Conservation (phyloP, 1,139 yeast species). For the Candida gigantensis region DNA sequence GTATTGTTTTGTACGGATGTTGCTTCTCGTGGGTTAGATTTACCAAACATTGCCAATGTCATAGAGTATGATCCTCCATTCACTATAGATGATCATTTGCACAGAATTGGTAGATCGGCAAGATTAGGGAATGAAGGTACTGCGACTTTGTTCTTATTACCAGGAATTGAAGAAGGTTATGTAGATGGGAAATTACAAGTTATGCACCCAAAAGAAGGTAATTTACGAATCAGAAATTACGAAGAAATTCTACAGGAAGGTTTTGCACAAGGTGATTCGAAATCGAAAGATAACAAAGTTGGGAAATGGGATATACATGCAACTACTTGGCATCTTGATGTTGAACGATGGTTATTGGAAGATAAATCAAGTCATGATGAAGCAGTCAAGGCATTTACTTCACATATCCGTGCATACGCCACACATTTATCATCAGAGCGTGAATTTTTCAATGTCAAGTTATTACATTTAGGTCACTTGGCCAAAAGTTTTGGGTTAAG, state of each 20-base stretch:
- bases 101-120: constrained; percentile 74
- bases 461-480: constrained; percentile 88
- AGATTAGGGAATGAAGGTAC: constrained; percentile 69
- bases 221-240: constrained; percentile 40
- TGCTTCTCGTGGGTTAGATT: constrained; percentile 71
- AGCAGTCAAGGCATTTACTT: constrained; percentile 78
- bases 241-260: constrained; percentile 60
- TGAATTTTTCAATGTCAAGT: constrained; percentile 73
- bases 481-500: constrained; percentile 94
- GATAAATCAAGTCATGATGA: constrained; percentile 57
- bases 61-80: constrained; percentile 73
- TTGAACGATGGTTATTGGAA: constrained; percentile 85
- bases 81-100: constrained; percentile 69
- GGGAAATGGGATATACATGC: constrained; percentile 90
- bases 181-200: constrained; percentile 50
- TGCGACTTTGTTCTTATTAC: constrained; percentile 74
- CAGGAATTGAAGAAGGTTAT: constrained; percentile 87
- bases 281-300: constrained; percentile 28
- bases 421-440: constrained; percentile 86
- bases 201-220: constrained; percentile 62
- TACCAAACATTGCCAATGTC: constrained; percentile 65
- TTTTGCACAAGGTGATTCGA: constrained; percentile 45
- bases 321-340: constrained; percentile 90
- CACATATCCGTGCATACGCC: constrained; percentile 95
- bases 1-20: constrained; percentile 82